phyloP scores from a whole-genome alignment of 306 rosid genomes.

The Rubus idaeus region DNA sequence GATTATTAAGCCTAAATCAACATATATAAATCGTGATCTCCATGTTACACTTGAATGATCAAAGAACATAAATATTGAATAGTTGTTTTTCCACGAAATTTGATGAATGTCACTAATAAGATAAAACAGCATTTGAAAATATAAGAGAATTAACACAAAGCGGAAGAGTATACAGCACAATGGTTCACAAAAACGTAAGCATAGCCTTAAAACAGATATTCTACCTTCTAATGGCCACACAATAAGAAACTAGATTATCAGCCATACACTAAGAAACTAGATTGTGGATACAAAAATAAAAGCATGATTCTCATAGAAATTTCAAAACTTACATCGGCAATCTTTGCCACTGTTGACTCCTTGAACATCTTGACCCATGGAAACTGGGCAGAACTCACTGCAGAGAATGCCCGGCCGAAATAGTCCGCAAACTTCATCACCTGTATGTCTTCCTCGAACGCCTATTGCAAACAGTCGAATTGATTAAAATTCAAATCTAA shows the following conservation, averaged over 20 bases:
- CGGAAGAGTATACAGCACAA: not conserved
- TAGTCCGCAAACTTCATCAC: constrained; percentile 91
- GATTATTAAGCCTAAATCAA: not conserved
- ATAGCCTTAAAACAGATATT: not conserved
- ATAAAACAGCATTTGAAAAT: not conserved
- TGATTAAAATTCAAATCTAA: not conserved
- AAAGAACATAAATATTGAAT: not conserved
- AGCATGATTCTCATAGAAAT: not conserved
- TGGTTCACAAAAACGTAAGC: not conserved
- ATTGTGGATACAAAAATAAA: too few relatives aligned
- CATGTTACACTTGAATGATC: not conserved
- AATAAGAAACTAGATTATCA: not conserved
- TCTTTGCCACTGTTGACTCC: constrained; percentile 77
- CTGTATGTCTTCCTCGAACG: constrained; percentile 57
- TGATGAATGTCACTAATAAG: not conserved
- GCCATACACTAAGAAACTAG: not conserved
- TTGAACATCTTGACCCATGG: constrained; percentile 86
- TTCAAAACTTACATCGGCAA: constrained; percentile 70
- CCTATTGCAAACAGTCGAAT: constrained; percentile 28
- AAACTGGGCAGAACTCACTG: constrained; percentile 79
- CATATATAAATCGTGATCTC: not conserved
- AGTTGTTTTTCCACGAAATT: not conserved
- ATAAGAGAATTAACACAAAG: not conserved
- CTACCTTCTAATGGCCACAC: not conserved
- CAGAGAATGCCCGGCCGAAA: constrained; percentile 77